A percentile compares a stretch with the other conserved stretches of the same genome.
phyloP scores from a whole-genome alignment of 306 rosid species.

The Cicer chorassanicum region DNA sequence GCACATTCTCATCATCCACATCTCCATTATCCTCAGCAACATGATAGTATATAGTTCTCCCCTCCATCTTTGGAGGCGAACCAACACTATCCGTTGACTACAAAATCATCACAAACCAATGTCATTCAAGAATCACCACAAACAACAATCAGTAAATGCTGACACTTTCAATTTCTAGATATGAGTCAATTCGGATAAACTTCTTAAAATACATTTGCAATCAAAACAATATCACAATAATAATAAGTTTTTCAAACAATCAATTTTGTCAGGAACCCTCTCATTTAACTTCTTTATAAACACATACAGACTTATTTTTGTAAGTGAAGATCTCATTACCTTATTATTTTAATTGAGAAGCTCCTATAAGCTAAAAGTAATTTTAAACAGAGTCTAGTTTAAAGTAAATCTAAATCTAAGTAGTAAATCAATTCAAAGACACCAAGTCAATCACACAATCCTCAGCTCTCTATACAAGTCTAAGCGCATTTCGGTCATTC shows the following conservation, averaged over 20 bases:
- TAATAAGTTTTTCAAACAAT: not conserved
- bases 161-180: not conserved
- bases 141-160: not conserved
- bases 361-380: not conserved
- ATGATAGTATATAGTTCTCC: conserved; percentile 84
- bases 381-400: too few species aligned
- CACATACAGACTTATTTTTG: not conserved
- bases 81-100: conserved; percentile 66
- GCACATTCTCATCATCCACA: conserved; percentile 67
- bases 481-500: too few species aligned
- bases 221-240: not conserved
- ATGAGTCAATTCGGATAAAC: not conserved
- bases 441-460: too few species aligned
- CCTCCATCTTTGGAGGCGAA: conserved; percentile 71
- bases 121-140: not conserved
- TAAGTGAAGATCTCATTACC: not conserved
- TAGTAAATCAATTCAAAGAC: too few species aligned
- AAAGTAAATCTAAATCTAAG: too few species aligned
- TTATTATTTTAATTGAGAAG: conserved; percentile 2
- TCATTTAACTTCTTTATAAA: not conserved
- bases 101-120: conserved; percentile 35
- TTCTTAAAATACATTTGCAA: not conserved
- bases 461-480: too few species aligned
- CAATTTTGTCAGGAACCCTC: not conserved
- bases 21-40: conserved; percentile 86